Base-by-base conservation (phyloP, 2,329 filamentous ascomycete genomes). In the Fusarium duplospermum region DNA sequence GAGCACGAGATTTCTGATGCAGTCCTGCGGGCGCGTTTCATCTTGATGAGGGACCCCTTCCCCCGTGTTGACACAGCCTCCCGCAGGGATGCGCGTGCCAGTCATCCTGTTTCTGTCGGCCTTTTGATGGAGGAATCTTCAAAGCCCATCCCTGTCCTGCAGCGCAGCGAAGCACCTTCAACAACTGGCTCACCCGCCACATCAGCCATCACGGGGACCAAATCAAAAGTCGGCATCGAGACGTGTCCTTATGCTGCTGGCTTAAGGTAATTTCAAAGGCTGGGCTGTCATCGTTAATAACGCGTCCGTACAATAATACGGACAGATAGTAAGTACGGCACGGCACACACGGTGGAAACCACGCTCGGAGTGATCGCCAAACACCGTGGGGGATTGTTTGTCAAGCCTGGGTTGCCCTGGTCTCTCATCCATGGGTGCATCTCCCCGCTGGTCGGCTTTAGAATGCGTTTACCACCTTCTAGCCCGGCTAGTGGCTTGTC, bases 11-110 rank as follows among this genome's bases (percentile, higher is more conserved):
- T 67, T 56, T 72, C 59, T 74, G 69, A 87, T 82, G 86, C 84
- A 86, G 67, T 84, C 84, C 84, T 79, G 84, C 86, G 86, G 84
- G 82, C 82, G 80, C 78, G 86, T 88, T 88, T 88, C 86, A 87
- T 72, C 77, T 82, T 83, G 79, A 82, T 79, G 81, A 81, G 80
- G 64, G 66, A 59, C 66, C 60, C 74, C 71, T 35, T 47, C 71
- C 69, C 72, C 69, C 68, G 63, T 65, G 66, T 71, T 65, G 61
- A 79, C 70, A 71, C 73, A 75, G 77, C 67, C 73, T 69, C 72
- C 47, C 70, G 76, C 75, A 78, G 66, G 77, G 76, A 74, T 76
- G 33, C 50, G 61, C 56, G 66, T 73, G 64, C 74, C 62, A 75
- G 65, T 71, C 65, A 71, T 74, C 64, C 67, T 66, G 64, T 61